Conservation (phyloP, 1,139 yeast genomes). For the Suhomyces anneliseae region DNA sequence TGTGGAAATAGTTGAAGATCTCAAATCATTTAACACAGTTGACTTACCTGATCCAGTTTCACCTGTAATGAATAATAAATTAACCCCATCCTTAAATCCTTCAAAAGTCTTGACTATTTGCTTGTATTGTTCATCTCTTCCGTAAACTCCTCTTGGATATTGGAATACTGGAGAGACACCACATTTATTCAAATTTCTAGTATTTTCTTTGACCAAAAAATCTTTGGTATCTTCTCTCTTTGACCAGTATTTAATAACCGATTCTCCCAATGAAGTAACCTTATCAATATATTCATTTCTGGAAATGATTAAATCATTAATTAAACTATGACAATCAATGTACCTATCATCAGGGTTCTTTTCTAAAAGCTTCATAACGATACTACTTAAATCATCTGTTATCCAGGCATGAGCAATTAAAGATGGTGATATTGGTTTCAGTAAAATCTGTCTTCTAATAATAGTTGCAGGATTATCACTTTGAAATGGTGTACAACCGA, state of each 20-base stretch:
- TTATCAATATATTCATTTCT: constrained; percentile 21
- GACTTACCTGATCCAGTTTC: constrained; percentile 53
- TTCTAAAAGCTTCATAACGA: constrained; percentile 46
- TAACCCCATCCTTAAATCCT: constrained; percentile 21
- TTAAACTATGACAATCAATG: constrained; percentile 35
- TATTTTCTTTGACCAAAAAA: constrained; percentile 6
- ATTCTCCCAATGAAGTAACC: constrained; percentile 7
- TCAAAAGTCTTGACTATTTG: constrained; percentile 28
- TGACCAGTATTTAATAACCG: constrained; percentile 8
- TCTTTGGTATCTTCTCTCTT: constrained; percentile 6
- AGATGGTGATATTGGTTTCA: constrained; percentile 43
- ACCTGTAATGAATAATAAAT: constrained; percentile 41
- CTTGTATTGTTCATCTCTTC: constrained; percentile 34
- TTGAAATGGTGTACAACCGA: constrained; percentile 48
- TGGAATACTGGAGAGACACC: constrained; percentile 23
- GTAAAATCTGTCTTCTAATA: constrained; percentile 42
- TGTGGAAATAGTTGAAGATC: constrained; percentile 35
- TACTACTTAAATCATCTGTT: constrained; percentile 35
- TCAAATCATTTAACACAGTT: constrained; percentile 43
- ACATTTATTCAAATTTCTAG: constrained; percentile 6
- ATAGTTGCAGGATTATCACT: constrained; percentile 43
- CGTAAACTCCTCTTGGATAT: constrained; percentile 34
- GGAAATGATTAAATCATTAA: constrained; percentile 35
- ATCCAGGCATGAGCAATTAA: constrained; percentile 36
- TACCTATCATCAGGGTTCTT: constrained; percentile 47